phyloP scores from a whole-genome alignment of 495 filamentous ascomycete species.

The Hypoxylon fuscum region DNA sequence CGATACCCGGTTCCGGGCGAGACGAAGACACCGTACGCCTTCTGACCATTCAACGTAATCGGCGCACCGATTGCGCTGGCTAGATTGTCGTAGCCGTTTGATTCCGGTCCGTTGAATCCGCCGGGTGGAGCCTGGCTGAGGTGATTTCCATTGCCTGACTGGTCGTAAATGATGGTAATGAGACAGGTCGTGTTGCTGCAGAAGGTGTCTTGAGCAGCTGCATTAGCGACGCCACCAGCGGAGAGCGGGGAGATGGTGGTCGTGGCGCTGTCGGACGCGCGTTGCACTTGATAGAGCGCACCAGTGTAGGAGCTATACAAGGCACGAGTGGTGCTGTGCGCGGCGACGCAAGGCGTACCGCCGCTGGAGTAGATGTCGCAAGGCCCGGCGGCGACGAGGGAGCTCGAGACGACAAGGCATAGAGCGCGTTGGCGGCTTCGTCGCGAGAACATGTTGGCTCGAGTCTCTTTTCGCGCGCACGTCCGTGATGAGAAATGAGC shows the following conservation, averaged over 20 bases:
- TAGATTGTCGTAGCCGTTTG: constrained; percentile 63
- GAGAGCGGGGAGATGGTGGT: constrained; percentile 57
- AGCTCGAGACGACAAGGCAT: background rate
- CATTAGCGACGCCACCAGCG: constrained; percentile 64
- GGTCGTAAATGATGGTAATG: constrained; percentile 68
- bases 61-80: constrained; percentile 66
- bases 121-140: constrained; percentile 65
- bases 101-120: constrained; percentile 61
- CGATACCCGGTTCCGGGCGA: constrained; percentile 65
- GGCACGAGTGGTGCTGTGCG: constrained; percentile 68
- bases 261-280: constrained; percentile 57
- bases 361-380: background rate
- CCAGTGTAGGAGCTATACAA: constrained; percentile 61
- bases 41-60: constrained; percentile 64
- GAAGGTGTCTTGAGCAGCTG: constrained; percentile 64
- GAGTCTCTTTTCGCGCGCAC: background rate
- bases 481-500: background rate
- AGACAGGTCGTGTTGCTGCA: constrained; percentile 65
- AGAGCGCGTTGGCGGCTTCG: background rate
- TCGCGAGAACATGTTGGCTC: background rate
- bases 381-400: background rate
- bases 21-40: constrained; percentile 67
- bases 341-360: constrained; percentile 63
- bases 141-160: constrained; percentile 65
- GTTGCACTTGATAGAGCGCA: constrained; percentile 64